Evolutionary conservation across 2,329 filamentous ascomycete genomes (phyloP), one percentile per base, ranked within the genome.

Genomic region (Fusarium sp.): DNA sequence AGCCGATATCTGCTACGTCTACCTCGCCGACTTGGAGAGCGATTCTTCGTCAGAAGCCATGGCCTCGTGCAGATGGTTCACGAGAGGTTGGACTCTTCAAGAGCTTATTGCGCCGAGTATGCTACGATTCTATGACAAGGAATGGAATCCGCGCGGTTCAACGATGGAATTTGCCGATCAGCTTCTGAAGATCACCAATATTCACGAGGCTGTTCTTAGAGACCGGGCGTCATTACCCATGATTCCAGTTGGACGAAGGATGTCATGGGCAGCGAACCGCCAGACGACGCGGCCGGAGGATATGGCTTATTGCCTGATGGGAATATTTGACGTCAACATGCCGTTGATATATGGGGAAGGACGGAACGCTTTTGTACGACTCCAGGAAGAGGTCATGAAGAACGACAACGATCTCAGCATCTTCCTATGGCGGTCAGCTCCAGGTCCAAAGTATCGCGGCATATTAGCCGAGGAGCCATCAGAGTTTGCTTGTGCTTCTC

Each of bases 51-150:
- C 20, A 0, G 3, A 1, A 1, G 14, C 27, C 0, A 35, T 54
- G 6, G 20, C 69, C 9, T 11, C 31, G 0, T 71, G 71, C 3
- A 35, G 70, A 2, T 68, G 5, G 79, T 75, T 72, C 2, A 69
- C 54, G 0, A 65, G 72, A 24, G 72, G 69, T 0, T 75, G 72
- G 72, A 74, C 69, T 0, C 63, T 75, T 0, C 69, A 75, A 5
- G 72, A 75, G 0, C 33, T 72, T 0, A 72, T 72, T 0, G 70
- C 69, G 0, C 69, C 69, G 4, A 9, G 5, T 0, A 7, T 14
- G 0, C 45, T 67, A 2, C 43, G 54, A 4, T 73, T 71, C 11
- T 73, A 73, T 0, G 41, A 67, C 3, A 50, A 7, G 13, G 1
- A n/a, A 0, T 74, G 71, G 71, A 13, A 7, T 10, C 10, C 33